Percentiles rank a stretch among this genome's conserved stretches.
phyloP scores from a whole-genome alignment of 495 filamentous ascomycete genomes.

The Lophiotrema nucula region DNA sequence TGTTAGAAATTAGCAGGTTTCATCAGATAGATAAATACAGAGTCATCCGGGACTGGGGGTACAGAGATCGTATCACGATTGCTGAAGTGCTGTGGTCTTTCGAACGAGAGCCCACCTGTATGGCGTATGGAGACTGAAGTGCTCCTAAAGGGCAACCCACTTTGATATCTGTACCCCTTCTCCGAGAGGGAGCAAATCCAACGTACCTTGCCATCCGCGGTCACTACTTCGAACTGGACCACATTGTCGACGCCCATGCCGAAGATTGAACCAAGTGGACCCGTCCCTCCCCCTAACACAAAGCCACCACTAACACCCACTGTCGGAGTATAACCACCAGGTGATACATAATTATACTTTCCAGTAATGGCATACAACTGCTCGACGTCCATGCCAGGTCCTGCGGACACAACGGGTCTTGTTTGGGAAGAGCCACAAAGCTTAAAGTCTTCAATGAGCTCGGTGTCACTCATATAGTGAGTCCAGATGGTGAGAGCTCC shows the following conservation, averaged over 20 bases:
- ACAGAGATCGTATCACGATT: too few species aligned
- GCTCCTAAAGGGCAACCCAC: too few species aligned
- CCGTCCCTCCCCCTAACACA: neutral
- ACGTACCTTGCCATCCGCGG: neutral
- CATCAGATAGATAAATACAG: too few species aligned
- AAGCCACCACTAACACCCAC: neutral
- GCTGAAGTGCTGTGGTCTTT: too few species aligned
- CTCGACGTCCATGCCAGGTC: neutral
- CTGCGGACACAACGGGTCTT: neutral
- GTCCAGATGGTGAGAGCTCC: neutral
- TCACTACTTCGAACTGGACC: slow-evolving; percentile 1
- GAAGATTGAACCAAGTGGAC: neutral
- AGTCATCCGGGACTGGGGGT: too few species aligned
- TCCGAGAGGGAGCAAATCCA: too few species aligned
- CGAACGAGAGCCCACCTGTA: too few species aligned
- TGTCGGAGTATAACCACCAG: neutral
- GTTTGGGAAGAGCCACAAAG: neutral
- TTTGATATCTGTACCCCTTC: too few species aligned
- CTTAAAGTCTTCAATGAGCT: neutral
- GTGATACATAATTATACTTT: neutral
- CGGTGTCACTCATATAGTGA: neutral
- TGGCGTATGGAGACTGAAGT: too few species aligned
- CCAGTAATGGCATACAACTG: neutral
- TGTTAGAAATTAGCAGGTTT: too few species aligned
- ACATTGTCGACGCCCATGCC: neutral